Evolutionary conservation across 129 eudicot genomes (phyloP).

Genomic region (Apium graveolens): DNA sequence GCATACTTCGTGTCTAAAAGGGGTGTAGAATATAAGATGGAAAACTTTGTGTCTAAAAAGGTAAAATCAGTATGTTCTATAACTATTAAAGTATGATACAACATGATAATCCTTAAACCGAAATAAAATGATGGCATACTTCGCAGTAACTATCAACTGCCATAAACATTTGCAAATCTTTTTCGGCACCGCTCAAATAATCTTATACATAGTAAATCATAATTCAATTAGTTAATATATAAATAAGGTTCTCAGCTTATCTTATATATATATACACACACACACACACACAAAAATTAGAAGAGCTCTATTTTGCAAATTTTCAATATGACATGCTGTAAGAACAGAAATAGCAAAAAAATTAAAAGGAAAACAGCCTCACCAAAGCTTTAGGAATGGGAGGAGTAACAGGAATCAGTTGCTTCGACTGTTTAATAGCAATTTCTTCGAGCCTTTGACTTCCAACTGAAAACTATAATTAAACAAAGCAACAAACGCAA

Average conservation of each 20-base stretch:
- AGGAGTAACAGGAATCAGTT: constrained; percentile 79
- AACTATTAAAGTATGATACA: background rate
- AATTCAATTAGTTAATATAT: too few species aligned
- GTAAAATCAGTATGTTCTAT: background rate
- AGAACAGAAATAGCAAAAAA: background rate
- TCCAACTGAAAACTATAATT: constrained; percentile 47
- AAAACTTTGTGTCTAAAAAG: background rate
- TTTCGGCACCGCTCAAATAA: background rate
- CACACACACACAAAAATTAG: too few species aligned
- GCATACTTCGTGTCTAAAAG: background rate
- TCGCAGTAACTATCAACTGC: background rate
- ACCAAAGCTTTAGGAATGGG: constrained; percentile 73
- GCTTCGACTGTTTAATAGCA: constrained; percentile 78
- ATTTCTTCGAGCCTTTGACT: constrained; percentile 83
- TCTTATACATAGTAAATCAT: background rate
- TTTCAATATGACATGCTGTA: background rate
- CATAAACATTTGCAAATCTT: background rate
- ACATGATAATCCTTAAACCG: background rate
- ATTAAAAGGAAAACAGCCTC: constrained; percentile 15
- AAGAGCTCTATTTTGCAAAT: background rate
- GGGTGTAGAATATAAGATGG: background rate
- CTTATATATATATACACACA: too few species aligned
- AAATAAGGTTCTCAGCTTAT: too few species aligned
- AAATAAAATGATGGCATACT: background rate
- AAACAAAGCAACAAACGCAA: constrained; percentile 1